A percentile compares a stretch with the other conserved stretches of the same genome.
Conservation (phyloP, 768 basidiomycete species). For the Mycena kentingensis region DNA sequence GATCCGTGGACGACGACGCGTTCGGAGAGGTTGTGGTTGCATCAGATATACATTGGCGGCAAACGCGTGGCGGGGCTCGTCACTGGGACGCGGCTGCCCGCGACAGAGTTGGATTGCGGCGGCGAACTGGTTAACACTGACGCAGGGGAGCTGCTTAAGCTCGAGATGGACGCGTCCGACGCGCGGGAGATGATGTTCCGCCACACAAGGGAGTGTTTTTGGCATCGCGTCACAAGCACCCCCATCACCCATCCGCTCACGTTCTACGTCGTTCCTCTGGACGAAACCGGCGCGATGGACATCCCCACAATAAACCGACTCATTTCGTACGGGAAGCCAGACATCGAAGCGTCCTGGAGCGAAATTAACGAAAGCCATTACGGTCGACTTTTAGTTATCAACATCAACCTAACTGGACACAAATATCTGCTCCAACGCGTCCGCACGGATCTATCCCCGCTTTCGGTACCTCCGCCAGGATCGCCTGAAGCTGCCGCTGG, state of each 20-base stretch:
- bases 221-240: constrained; percentile 62
- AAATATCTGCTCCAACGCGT: constrained; percentile 57
- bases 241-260: constrained; percentile 53
- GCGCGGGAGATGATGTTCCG: constrained; percentile 58
- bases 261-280: constrained; percentile 69
- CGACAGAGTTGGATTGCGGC: constrained; percentile 44
- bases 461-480: constrained; percentile 55
- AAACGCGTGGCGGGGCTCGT: constrained; percentile 60
- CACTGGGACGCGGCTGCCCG: constrained; percentile 59
- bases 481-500: constrained; percentile 53
- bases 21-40: constrained; percentile 57
- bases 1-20: constrained; percentile 66
- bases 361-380: constrained; percentile 50
- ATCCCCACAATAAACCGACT: constrained; percentile 55
- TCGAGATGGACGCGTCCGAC: constrained; percentile 40
- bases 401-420: constrained; percentile 56
- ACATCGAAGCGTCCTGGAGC: constrained; percentile 50
- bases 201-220: constrained; percentile 63
- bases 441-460: constrained; percentile 65
- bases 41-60: constrained; percentile 57
- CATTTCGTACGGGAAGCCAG: constrained; percentile 51
- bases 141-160: constrained; percentile 38
- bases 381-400: constrained; percentile 55
- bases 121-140: constrained; percentile 36
- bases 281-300: constrained; percentile 52